Conservation (phyloP, 495 filamentous ascomycete genomes). For the Platismatia glauca region DNA sequence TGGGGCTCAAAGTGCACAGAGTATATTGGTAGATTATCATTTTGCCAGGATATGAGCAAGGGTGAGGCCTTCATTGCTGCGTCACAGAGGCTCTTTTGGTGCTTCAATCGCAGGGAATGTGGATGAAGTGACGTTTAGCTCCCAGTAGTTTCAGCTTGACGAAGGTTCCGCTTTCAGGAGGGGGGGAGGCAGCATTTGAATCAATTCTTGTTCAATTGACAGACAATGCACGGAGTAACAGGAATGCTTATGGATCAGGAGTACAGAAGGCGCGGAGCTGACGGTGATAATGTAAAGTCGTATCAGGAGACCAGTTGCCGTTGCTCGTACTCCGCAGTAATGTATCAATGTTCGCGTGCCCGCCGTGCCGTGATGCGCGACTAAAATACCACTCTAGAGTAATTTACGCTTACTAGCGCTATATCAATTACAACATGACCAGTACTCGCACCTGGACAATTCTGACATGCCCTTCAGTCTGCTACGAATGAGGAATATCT, state of each 20-base stretch:
- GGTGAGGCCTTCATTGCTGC: slow-evolving; percentile 79
- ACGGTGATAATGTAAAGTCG: not conserved
- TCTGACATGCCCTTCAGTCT: not conserved
- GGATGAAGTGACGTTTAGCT: not conserved
- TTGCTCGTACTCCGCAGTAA: not conserved
- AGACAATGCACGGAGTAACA: not conserved
- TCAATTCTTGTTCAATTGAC: not conserved
- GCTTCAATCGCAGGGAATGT: not conserved
- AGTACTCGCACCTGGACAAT: too few relatives aligned
- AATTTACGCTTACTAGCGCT: not conserved
- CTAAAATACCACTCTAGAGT: not conserved
- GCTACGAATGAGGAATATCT: not conserved
- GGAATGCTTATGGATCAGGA: not conserved
- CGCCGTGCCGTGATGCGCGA: slow-evolving; percentile 1
- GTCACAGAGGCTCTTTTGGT: not conserved
- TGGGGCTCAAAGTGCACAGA: slow-evolving; percentile 92
- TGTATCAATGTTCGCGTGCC: slow-evolving; percentile 6
- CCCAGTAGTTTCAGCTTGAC: not conserved
- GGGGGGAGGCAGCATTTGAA: slow-evolving; percentile 1
- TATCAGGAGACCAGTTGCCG: not conserved
- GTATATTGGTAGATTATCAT: slow-evolving; percentile 89
- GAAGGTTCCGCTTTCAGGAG: not conserved
- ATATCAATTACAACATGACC: not conserved
- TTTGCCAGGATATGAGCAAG: slow-evolving; percentile 91
- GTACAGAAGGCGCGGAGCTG: not conserved